These are phyloP conservation scores for Ustilago trichophora DNA, from an alignment of 1,284 basidiomycete genomes.

Conservation along the genomic window DNA sequence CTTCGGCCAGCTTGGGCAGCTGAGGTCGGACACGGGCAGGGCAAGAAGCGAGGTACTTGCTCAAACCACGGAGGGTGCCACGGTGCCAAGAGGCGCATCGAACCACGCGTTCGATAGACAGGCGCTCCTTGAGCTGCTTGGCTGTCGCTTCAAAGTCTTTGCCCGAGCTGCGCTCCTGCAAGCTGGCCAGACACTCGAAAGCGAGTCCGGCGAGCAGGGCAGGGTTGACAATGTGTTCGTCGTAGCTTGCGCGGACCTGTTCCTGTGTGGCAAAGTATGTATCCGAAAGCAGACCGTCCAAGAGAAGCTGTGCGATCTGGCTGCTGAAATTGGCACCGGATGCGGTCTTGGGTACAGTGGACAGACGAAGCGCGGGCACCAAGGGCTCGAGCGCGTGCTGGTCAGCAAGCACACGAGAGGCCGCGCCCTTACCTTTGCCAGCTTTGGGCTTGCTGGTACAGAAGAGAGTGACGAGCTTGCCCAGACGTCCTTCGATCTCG, in stretches of 20 bases:
- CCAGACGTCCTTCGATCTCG: conserved; percentile 32
- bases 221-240: conserved; percentile 32
- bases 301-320: conserved; percentile 25
- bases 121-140: conserved; percentile 17
- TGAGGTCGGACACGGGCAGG: conserved; percentile 17
- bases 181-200: conserved; percentile 29
- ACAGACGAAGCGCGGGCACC: conserved; percentile 38
- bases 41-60: conserved; percentile 34
- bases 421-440: conserved; percentile 3
- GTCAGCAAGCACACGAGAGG: conserved; percentile 4
- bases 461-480: conserved; percentile 25
- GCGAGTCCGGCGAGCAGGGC: conserved; percentile 33
- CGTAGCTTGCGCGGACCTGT: conserved; percentile 24
- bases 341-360: conserved; percentile 23
- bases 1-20: conserved; percentile 21
- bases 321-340: conserved; percentile 11
- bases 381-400: conserved; percentile 27
- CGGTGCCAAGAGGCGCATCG: conserved; percentile 44
- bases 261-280: conserved; percentile 14
- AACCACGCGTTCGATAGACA: conserved; percentile 20
- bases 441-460: conserved; percentile 4
- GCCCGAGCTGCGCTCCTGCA: conserved; percentile 27
- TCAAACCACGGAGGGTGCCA: conserved; percentile 26
- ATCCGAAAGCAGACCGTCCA: conserved; percentile 27
- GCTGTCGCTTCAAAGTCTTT: conserved; percentile 20